A percentile compares a stretch with the other conserved stretches of the same genome.
phyloP scores from a whole-genome alignment of 495 filamentous ascomycete genomes.

The Stereocaulon alpinum region DNA sequence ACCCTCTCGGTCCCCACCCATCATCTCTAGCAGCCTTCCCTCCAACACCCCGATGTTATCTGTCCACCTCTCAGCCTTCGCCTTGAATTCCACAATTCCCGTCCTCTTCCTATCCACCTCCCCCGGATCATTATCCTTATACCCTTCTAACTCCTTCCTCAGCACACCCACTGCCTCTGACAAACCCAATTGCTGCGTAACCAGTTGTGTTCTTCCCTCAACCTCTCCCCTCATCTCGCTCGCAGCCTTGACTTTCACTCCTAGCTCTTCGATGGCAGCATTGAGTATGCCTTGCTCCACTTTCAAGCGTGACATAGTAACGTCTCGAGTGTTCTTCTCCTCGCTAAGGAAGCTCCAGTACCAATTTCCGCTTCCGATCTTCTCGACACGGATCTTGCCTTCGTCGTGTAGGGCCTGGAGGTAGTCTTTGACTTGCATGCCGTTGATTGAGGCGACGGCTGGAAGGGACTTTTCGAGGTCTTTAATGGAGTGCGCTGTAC shows the following conservation, averaged over 20 bases:
- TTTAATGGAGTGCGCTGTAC: slow-evolving; percentile 60
- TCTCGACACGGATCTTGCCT: slow-evolving; percentile 57
- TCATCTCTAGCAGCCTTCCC: slow-evolving; percentile 42
- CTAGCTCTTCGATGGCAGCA: slow-evolving; percentile 29
- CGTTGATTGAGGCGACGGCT: slow-evolving; percentile 54
- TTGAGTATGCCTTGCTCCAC: slow-evolving; percentile 44
- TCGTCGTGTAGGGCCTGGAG: slow-evolving; percentile 56
- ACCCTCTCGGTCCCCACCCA: slow-evolving; percentile 41
- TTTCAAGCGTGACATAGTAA: slow-evolving; percentile 37
- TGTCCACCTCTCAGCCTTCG: slow-evolving; percentile 43
- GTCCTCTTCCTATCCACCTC: slow-evolving; percentile 41
- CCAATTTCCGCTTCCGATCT: slow-evolving; percentile 75
- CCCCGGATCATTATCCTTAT: slow-evolving; percentile 41
- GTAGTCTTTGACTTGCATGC: slow-evolving; percentile 62
- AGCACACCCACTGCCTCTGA: slow-evolving; percentile 29
- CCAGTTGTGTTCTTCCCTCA: slow-evolving; percentile 26
- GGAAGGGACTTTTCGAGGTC: slow-evolving; percentile 65
- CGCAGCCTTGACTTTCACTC: slow-evolving; percentile 34
- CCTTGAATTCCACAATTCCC: slow-evolving; percentile 38
- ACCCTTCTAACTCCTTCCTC: slow-evolving; percentile 36
- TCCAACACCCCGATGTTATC: slow-evolving; percentile 60
- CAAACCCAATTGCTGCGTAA: slow-evolving; percentile 29
- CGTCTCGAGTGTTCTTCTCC: slow-evolving; percentile 44
- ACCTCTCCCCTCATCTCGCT: slow-evolving; percentile 34
- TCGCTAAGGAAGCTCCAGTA: slow-evolving; percentile 67